These are phyloP conservation scores for Uronychia binucleata DNA, from an alignment of 73 alveolate species.

Conservation along the genomic window DNA sequence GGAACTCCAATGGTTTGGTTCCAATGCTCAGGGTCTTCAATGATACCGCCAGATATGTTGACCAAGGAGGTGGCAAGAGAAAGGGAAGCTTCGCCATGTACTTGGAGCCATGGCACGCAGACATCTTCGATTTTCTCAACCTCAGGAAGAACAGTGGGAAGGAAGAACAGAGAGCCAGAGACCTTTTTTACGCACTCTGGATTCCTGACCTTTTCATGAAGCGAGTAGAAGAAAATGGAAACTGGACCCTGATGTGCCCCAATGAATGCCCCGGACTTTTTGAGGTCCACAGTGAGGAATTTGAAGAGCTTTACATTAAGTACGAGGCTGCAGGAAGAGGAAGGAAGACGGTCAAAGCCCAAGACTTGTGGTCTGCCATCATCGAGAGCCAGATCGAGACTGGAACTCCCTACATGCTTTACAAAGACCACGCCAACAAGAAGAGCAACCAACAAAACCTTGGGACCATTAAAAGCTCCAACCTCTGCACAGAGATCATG, in stretches of 20 bases:
- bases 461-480: constrained; percentile 88
- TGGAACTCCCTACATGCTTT: constrained; percentile 90
- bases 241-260: constrained; percentile 96
- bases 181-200: constrained; percentile 90
- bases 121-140: constrained; percentile 81
- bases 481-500: constrained; percentile 91
- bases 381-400: constrained; percentile 87
- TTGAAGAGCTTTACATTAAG: constrained; percentile 67
- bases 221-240: constrained; percentile 83
- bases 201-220: constrained; percentile 92
- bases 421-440: constrained; percentile 83
- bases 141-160: constrained; percentile 90
- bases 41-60: constrained; percentile 91
- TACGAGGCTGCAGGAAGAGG: constrained; percentile 80
- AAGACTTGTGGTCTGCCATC: constrained; percentile 79
- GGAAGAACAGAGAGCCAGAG: constrained; percentile 91
- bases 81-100: constrained; percentile 93
- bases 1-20: constrained; percentile 86
- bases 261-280: constrained; percentile 82
- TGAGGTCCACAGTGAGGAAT: constrained; percentile 67
- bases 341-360: constrained; percentile 80
- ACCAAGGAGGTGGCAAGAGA: constrained; percentile 95
- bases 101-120: constrained; percentile 97
- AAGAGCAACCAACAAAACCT: constrained; percentile 88
- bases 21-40: constrained; percentile 93